Evolutionary conservation across 805 yeast genomes (phyloP).

Genomic region (Candida glaebosa): DNA sequence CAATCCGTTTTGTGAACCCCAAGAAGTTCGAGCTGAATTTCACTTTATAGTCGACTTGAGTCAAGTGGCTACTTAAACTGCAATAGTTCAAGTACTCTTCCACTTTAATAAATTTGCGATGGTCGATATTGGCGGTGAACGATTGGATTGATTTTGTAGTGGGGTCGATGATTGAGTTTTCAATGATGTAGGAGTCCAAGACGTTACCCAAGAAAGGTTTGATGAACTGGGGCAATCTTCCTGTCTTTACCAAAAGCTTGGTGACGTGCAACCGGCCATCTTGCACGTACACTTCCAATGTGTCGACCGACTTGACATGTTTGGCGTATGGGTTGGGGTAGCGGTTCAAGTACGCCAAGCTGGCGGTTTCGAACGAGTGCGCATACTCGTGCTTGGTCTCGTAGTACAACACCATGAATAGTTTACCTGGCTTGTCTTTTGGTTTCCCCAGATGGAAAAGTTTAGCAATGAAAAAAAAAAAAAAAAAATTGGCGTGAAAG

Average conservation of each 20-base stretch:
- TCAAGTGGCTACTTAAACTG: slow-evolving; percentile 27
- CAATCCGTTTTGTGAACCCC: slow-evolving; percentile 71
- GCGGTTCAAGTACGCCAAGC: slow-evolving; percentile 65
- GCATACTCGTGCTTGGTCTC: slow-evolving; percentile 28
- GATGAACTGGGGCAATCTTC: slow-evolving; percentile 77
- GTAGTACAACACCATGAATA: slow-evolving; percentile 40
- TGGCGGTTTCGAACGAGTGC: slow-evolving; percentile 64
- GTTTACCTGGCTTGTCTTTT: slow-evolving; percentile 1
- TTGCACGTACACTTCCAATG: slow-evolving; percentile 60
- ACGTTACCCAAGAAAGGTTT: slow-evolving; percentile 69
- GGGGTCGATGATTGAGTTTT: slow-evolving; percentile 72
- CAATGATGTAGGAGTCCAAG: slow-evolving; percentile 78
- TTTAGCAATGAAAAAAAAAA: background rate
- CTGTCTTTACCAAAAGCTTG: slow-evolving; percentile 71
- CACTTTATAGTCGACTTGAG: slow-evolving; percentile 57
- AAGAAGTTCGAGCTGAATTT: slow-evolving; percentile 67
- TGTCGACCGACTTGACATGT: slow-evolving; percentile 83
- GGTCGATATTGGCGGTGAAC: slow-evolving; percentile 82
- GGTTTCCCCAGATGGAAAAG: background rate
- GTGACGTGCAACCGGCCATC: slow-evolving; percentile 59
- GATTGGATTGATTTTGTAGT: slow-evolving; percentile 49
- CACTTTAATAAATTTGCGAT: slow-evolving; percentile 68
- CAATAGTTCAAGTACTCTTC: slow-evolving; percentile 70
- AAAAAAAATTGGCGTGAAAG: too few species aligned
- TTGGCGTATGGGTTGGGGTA: slow-evolving; percentile 75